These are phyloP conservation scores for Leptodontidium sp. DNA, from an alignment of 2,329 filamentous ascomycete species.

Conservation along the genomic window DNA sequence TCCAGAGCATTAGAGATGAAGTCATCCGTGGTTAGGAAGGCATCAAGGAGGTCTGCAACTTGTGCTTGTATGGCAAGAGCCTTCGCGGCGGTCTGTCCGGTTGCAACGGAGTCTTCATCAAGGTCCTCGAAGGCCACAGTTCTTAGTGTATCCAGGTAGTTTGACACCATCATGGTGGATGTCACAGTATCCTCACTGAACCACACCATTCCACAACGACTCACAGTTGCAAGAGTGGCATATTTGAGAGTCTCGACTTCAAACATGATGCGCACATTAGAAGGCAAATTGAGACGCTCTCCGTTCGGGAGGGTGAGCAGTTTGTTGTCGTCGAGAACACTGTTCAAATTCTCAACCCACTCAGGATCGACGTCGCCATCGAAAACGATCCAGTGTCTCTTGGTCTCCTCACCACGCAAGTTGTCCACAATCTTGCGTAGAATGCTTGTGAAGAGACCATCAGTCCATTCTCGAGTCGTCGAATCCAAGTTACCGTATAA, in stretches of 20 bases:
- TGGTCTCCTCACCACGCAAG: conserved; percentile 92
- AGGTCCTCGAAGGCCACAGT: conserved; percentile 91
- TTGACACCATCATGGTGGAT: conserved; percentile 87
- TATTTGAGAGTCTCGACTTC: conserved; percentile 98
- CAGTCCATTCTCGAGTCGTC: conserved; percentile 98
- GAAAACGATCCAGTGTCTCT: conserved; percentile 99
- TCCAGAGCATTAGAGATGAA: conserved; percentile 82
- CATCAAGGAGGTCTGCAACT: conserved; percentile 80
- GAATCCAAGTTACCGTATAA: conserved; percentile 95
- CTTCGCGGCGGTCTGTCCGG: conserved; percentile 79
- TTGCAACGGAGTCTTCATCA: conserved; percentile 86
- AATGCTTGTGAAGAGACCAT: conserved; percentile 97
- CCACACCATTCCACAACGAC: conserved; percentile 99
- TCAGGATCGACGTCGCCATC: conserved; percentile 99
- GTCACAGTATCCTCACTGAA: conserved; percentile 98
- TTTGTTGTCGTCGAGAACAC: conserved; percentile 99
- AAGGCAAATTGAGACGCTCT: conserved; percentile 91
- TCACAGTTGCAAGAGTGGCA: conserved; percentile 97
- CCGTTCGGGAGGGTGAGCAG: conserved; percentile 95
- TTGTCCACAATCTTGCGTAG: conserved; percentile 99
- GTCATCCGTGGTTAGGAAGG: conserved; percentile 78
- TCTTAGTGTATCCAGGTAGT: conserved; percentile 87
- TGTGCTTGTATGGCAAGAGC: conserved; percentile 80
- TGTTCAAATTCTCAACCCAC: conserved; percentile 99
- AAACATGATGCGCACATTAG: conserved; percentile 99